Percentiles rank a stretch among this genome's conserved stretches.
Conservation (phyloP, 768 basidiomycete species). For the Suillus occidentalis region DNA sequence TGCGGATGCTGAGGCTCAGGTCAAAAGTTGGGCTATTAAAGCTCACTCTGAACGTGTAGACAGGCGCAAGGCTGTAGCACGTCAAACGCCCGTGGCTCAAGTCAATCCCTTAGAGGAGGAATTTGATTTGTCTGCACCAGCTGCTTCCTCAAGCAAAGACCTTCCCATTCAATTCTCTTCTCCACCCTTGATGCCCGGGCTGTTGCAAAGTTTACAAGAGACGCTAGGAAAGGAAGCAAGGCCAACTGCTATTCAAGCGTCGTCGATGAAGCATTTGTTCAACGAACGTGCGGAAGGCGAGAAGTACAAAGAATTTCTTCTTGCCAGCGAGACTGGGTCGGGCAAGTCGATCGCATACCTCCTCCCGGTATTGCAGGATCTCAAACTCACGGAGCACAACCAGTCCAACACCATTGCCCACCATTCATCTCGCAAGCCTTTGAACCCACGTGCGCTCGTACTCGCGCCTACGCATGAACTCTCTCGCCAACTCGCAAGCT, state of each 20-base stretch:
- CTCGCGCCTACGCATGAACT: slow-evolving; percentile 91
- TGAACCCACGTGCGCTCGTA: slow-evolving; percentile 76
- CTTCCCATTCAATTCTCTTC: slow-evolving; percentile 54
- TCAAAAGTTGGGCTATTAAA: slow-evolving; percentile 11
- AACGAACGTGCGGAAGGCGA: slow-evolving; percentile 19
- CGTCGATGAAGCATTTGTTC: slow-evolving; percentile 68
- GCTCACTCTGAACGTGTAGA: slow-evolving; percentile 16
- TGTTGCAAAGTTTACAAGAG: slow-evolving; percentile 57
- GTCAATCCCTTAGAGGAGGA: slow-evolving; percentile 33
- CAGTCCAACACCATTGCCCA: slow-evolving; percentile 5
- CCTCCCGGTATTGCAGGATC: slow-evolving; percentile 74
- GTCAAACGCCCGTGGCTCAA: slow-evolving; percentile 2
- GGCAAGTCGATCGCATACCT: slow-evolving; percentile 92
- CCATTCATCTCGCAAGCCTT: slow-evolving; percentile 25
- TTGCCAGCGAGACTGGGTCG: slow-evolving; percentile 89
- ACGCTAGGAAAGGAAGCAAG: slow-evolving; percentile 53
- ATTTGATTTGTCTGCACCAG: slow-evolving; percentile 34
- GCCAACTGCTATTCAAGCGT: slow-evolving; percentile 79
- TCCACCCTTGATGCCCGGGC: slow-evolving; percentile 67
- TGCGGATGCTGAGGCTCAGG: not conserved
- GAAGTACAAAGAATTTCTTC: slow-evolving; percentile 48
- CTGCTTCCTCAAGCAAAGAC: slow-evolving; percentile 19
- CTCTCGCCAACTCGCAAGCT: slow-evolving; percentile 71
- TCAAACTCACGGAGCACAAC: slow-evolving; percentile 64
- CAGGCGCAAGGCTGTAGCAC: slow-evolving; percentile 7